phyloP scores from a whole-genome alignment of 768 basidiomycete species.

The Russula compacta region DNA sequence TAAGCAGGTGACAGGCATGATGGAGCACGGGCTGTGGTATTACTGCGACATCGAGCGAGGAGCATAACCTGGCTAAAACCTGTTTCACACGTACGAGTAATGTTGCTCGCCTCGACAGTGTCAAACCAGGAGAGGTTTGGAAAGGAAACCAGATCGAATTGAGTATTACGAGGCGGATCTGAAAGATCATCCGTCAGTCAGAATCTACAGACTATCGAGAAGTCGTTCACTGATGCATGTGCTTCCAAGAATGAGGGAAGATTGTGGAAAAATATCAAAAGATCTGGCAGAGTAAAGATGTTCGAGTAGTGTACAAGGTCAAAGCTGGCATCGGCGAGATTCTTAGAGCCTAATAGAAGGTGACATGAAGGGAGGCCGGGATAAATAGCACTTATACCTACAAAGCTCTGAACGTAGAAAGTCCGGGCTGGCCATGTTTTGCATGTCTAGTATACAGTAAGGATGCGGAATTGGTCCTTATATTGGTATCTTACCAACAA shows the following conservation, averaged over 20 bases:
- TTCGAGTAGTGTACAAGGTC: constrained; percentile 33
- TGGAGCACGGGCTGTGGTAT: background rate
- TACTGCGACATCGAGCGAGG: constrained; percentile 26
- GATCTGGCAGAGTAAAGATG: constrained; percentile 41
- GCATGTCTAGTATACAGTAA: constrained; percentile 33
- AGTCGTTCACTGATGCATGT: constrained; percentile 35
- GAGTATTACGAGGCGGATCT: constrained; percentile 56
- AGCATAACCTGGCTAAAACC: constrained; percentile 40
- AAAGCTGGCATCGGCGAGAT: constrained; percentile 16
- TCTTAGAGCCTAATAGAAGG: constrained; percentile 19
- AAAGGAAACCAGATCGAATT: constrained; percentile 63
- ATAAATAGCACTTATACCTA: background rate
- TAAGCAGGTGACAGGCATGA: background rate
- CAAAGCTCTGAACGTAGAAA: constrained; percentile 26
- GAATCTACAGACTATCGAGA: background rate
- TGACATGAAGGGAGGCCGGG: background rate
- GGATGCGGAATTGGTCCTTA: background rate
- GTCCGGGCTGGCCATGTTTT: constrained; percentile 37
- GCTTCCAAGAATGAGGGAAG: constrained; percentile 38
- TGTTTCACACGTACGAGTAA: constrained; percentile 47
- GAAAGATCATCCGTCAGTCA: background rate
- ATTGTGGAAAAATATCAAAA: constrained; percentile 51
- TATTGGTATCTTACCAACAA: constrained; percentile 43
- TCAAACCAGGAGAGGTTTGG: constrained; percentile 38
- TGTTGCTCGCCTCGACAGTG: constrained; percentile 30